Base-by-base conservation (phyloP, 164 flowering plant genomes). In the Stephania japonica region DNA sequence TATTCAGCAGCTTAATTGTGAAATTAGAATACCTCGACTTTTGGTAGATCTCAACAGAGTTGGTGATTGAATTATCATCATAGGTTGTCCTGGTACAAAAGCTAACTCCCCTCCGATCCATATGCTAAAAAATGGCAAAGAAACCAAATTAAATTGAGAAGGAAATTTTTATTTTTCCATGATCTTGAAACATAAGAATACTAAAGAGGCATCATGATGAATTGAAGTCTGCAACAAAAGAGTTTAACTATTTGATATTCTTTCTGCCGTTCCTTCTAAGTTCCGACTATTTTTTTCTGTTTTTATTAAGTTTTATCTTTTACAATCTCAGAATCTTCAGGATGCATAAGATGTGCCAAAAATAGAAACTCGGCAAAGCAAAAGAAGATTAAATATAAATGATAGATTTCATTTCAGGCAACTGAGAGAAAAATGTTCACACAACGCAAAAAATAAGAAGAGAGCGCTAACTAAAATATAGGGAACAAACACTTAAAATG, bases 21-120 rank as follows among this genome's bases (percentile, higher is more conserved):
- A 6, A 42, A 12, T 26, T 63, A 16, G 0, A 65, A 25, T 85
- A 91, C 97, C 93, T 86, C 41, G 73, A 56, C 75, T 78, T 80
- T 38, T 86, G 80, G 70, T 82, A 91, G 76, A 91, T 91, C 61
- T 91, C 97, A 70, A 91, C 70, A 50, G 97, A 86, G 81, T 89
- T 89, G 56, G 90, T 85, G 42, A 89, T 88, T 32, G 89, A 88
- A 86, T 88, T 86, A 24, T 91, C 91, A 77, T 85, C 89, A 65
- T 73, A 78, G 1, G 91, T 84, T 25, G 83, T 84, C 81, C 89
- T 81, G 27, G 88, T 76, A 76, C 96, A 91, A 71, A 91, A 89
- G 84, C 88, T 82, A 19, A 89, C 86, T 62, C 96, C 96, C 6
- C 72, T 74, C 43, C 81, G 78, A 74, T 87, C 87, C 84, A 91